Evolutionary conservation across 345 rosid species (phyloP).

Genomic region (Euphorbia tirucalli): DNA sequence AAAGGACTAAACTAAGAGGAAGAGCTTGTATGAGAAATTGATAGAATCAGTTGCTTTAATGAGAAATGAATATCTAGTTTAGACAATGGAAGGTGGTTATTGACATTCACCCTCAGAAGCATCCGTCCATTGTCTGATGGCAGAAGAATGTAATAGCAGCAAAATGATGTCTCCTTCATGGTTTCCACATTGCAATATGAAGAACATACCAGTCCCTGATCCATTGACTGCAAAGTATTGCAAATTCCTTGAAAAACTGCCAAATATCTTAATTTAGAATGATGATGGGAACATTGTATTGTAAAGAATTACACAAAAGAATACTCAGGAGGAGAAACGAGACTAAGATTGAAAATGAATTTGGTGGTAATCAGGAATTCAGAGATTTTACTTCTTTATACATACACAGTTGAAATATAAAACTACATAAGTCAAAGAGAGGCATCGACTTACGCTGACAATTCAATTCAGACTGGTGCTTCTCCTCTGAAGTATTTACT

Average conservation of each 20-base stretch:
- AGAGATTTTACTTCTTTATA: slow-evolving; percentile 4
- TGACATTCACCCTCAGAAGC: slow-evolving; percentile 73
- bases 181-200: slow-evolving; percentile 66
- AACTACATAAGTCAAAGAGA: slow-evolving; percentile 10
- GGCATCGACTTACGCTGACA: slow-evolving; percentile 51
- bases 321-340: slow-evolving; percentile 1
- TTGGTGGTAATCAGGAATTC: slow-evolving; percentile 14
- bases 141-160: slow-evolving; percentile 78
- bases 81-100: slow-evolving; percentile 13
- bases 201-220: slow-evolving; percentile 75
- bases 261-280: slow-evolving; percentile 16
- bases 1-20: slow-evolving; percentile 9
- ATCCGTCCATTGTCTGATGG: slow-evolving; percentile 84
- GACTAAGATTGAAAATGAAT: background rate
- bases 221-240: slow-evolving; percentile 60
- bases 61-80: slow-evolving; percentile 11
- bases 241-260: slow-evolving; percentile 85
- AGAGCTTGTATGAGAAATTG: slow-evolving; percentile 1
- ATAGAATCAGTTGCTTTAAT: background rate
- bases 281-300: slow-evolving; percentile 9
- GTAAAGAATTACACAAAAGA: background rate
- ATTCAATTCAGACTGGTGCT: slow-evolving; percentile 64
- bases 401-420: background rate
- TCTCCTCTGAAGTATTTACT: slow-evolving; percentile 53
- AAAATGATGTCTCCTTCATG: slow-evolving; percentile 49